Percentiles rank a stretch among this genome's conserved stretches.
Conservation (phyloP, 805 yeast genomes). For the Candida vaughaniae region DNA sequence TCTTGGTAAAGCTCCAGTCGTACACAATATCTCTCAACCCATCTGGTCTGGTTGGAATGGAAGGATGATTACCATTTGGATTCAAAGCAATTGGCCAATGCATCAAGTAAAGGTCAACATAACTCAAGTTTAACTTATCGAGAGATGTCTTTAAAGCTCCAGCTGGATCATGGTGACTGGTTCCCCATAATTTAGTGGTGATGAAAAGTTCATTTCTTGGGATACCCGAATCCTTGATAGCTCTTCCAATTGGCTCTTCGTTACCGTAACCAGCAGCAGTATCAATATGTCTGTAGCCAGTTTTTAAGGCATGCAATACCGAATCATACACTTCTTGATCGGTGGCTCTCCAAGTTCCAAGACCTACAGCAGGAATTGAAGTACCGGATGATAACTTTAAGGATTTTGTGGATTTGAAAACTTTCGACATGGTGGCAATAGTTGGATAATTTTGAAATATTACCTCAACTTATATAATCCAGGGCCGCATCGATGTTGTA, state of each 20-base stretch:
- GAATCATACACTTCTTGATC: constrained; percentile 55
- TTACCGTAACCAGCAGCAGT: constrained; percentile 70
- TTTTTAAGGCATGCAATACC: constrained; percentile 55
- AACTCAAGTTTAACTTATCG: constrained; percentile 63
- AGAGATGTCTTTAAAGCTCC: constrained; percentile 60
- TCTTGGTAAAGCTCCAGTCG: constrained; percentile 47
- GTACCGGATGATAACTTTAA: constrained; percentile 52
- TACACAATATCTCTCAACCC: constrained; percentile 35
- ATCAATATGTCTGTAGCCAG: constrained; percentile 76
- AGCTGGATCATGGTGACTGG: constrained; percentile 51
- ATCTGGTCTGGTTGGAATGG: constrained; percentile 32
- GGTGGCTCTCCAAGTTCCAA: constrained; percentile 70
- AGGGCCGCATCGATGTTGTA: too few relatives aligned
- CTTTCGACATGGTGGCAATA: constrained; percentile 3
- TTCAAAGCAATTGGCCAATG: constrained; percentile 72
- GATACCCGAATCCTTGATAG: constrained; percentile 54
- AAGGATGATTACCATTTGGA: constrained; percentile 32
- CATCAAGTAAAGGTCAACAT: constrained; percentile 74
- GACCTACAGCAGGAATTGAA: constrained; percentile 62
- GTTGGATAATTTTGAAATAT: too few relatives aligned
- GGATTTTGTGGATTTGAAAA: constrained; percentile 4
- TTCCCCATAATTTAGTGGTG: constrained; percentile 68
- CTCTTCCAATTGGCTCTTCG: constrained; percentile 63
- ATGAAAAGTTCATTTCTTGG: constrained; percentile 65
- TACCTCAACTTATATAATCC: too few relatives aligned